phyloP scores from a whole-genome alignment of 805 yeast genomes.

The Wickerhamiella qilinensis region DNA sequence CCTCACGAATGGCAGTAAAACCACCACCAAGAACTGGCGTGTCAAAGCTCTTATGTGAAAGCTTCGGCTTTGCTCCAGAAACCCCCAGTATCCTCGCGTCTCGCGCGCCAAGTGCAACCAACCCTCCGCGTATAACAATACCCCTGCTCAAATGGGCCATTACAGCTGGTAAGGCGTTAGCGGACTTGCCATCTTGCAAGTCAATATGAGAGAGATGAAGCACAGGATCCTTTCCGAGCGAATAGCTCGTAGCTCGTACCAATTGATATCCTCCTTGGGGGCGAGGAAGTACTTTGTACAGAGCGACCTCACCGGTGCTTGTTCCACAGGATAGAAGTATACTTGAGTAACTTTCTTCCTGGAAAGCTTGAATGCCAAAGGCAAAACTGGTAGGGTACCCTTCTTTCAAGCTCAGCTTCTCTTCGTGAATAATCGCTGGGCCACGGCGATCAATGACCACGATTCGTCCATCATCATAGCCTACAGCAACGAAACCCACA shows the following conservation, averaged over 20 bases:
- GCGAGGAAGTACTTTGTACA: conserved; percentile 50
- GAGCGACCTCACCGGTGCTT: conserved; percentile 48
- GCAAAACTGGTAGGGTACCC: conserved; percentile 35
- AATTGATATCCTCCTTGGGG: conserved; percentile 45
- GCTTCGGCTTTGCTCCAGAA: conserved; percentile 42
- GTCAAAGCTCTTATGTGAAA: conserved; percentile 46
- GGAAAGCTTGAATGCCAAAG: conserved; percentile 55
- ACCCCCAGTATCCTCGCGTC: conserved; percentile 43
- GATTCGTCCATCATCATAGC: conserved; percentile 59
- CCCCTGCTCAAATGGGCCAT: conserved; percentile 50
- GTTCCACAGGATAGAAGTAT: conserved; percentile 65
- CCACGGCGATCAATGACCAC: conserved; percentile 61
- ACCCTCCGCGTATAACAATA: conserved; percentile 40
- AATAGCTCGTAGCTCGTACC: conserved; percentile 31
- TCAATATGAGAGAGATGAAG: conserved; percentile 42
- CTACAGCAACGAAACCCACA: conserved; percentile 73
- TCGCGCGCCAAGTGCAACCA: conserved; percentile 38
- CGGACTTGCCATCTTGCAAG: conserved; percentile 42
- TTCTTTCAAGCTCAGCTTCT: not conserved
- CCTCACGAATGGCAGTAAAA: conserved; percentile 29
- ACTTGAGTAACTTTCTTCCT: conserved; percentile 55
- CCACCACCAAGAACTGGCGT: conserved; percentile 37
- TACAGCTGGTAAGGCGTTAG: conserved; percentile 42
- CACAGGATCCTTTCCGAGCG: conserved; percentile 37
- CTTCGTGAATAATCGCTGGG: conserved; percentile 46